Evolutionary conservation across 768 basidiomycete species (phyloP).

Genomic region (Xerocomellus chrysenteron): DNA sequence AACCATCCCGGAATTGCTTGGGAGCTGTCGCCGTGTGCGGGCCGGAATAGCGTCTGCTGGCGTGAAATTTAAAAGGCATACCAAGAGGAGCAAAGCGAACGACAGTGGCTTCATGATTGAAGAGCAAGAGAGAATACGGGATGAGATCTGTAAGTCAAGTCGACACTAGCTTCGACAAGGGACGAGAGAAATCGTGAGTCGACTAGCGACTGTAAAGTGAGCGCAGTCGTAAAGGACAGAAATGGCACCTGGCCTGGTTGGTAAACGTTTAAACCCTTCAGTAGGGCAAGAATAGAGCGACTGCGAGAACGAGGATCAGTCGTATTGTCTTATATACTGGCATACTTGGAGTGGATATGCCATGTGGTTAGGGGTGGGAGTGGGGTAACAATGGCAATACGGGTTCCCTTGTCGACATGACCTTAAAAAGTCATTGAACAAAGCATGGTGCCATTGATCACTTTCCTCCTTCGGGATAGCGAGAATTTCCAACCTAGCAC

Average conservation of each 20-base stretch:
- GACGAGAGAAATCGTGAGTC: neutral
- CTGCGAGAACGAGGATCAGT: neutral
- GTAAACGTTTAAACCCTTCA: neutral
- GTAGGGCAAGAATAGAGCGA: neutral
- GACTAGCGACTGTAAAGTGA: constrained; percentile 19
- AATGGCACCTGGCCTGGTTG: constrained; percentile 22
- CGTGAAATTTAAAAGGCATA: constrained; percentile 47
- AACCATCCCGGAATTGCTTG: constrained; percentile 31
- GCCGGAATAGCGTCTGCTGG: constrained; percentile 30
- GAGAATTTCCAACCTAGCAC: constrained; percentile 1
- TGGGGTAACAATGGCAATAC: constrained; percentile 1
- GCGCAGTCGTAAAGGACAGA: constrained; percentile 5
- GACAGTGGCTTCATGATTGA: constrained; percentile 52
- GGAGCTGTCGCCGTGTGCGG: constrained; percentile 10
- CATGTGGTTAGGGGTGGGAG: constrained; percentile 4
- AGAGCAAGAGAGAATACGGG: neutral
- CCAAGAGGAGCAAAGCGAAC: constrained; percentile 51
- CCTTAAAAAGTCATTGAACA: constrained; percentile 4
- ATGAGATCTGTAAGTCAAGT: constrained; percentile 10
- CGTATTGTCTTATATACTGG: constrained; percentile 10
- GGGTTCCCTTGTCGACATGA: constrained; percentile 24
- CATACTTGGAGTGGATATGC: neutral
- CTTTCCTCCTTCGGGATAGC: neutral
- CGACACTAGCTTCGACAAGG: constrained; percentile 1
- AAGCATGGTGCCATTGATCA: neutral